Evolutionary conservation across 2,329 filamentous ascomycete genomes (phyloP), one percentile per base, ranked within the genome.

Genomic region (Alternaria novae-zelandiae): DNA sequence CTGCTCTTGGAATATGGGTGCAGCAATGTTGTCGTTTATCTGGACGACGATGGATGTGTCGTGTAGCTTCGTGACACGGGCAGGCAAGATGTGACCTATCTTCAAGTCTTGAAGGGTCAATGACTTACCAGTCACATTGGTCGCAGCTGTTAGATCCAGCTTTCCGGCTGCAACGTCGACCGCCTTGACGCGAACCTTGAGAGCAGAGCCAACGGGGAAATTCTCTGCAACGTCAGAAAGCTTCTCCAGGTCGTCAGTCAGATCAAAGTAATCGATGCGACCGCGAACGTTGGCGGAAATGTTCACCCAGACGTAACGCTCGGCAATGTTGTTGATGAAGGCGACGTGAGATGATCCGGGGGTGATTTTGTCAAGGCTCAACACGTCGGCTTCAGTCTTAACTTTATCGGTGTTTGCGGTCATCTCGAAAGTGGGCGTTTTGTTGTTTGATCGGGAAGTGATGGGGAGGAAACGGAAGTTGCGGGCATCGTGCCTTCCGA

Each of bases 401-500:
- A 83, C 69, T 43, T 86, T 74, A 61, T 84, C 82, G 56, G 87
- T 91, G 81, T 94, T 97, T 5, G 91, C 88, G 5, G 94, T 96
- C 56, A 98, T 86, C 78, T 99, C 96, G 63, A 95, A 91, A 2
- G 97, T 91, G 0, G 88, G 84, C 47, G 67, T 73, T 55, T 90
- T 90, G 78, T 94, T 94, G 59, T 89, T 89, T 51, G 89, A 89
- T 57, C 94, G 88, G 81, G 98, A 95, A 41, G 91, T 92, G 73
- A 99, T 92, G 3, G 96, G 94, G 45, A 99, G 85, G 82, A 97
- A 99, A 49, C 91, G 90, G 80, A 97, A 93, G 72, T 93, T 96
- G 69, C 91, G 90, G 54, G 94, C 92, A 81, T 97, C 94, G 76
- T 98, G 95, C 30, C 96, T 86, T 66, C 94, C 95, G 36, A 98